Conservation (phyloP, 495 filamentous ascomycete genomes). For the Neurospora discreta region DNA sequence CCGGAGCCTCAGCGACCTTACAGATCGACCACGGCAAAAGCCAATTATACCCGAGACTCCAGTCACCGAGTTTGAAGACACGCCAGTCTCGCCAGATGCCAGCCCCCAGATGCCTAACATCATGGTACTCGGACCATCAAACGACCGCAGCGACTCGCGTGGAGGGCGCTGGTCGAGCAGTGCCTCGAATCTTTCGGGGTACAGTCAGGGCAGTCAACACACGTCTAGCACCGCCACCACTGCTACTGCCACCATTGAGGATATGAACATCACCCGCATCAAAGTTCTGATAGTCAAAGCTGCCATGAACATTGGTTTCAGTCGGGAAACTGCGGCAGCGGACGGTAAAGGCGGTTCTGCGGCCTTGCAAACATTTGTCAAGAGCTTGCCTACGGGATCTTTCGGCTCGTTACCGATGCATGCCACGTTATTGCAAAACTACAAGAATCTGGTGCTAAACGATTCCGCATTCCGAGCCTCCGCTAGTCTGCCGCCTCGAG, state of each 20-base stretch:
- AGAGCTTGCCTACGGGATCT: slow-evolving; percentile 59
- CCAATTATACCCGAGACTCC: slow-evolving; percentile 64
- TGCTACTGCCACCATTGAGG: slow-evolving; percentile 48
- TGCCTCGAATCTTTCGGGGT: slow-evolving; percentile 60
- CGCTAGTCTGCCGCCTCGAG: slow-evolving; percentile 40
- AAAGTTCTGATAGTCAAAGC: slow-evolving; percentile 71
- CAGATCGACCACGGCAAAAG: slow-evolving; percentile 20
- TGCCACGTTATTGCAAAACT: slow-evolving; percentile 56
- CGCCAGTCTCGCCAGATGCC: slow-evolving; percentile 66
- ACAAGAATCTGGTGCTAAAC: slow-evolving; percentile 61
- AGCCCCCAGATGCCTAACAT: slow-evolving; percentile 70
- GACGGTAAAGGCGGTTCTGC: slow-evolving; percentile 24
- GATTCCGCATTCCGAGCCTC: slow-evolving; percentile 54
- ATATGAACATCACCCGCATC: slow-evolving; percentile 60
- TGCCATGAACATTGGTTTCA: slow-evolving; percentile 67
- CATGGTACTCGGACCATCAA: slow-evolving; percentile 62
- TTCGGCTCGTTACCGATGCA: slow-evolving; percentile 68
- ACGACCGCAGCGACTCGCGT: slow-evolving; percentile 23
- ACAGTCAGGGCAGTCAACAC: slow-evolving; percentile 57
- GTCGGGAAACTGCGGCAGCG: slow-evolving; percentile 29
- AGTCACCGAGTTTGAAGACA: slow-evolving; percentile 87
- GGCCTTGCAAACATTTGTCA: slow-evolving; percentile 59
- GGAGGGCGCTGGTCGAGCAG: slow-evolving; percentile 61
- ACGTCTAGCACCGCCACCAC: slow-evolving; percentile 67
- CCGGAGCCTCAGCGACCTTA: slow-evolving; percentile 23